A percentile compares a stretch with the other conserved stretches of the same genome.
These are phyloP conservation scores for Laguncularia racemosa DNA, from an alignment of 345 rosid species.

Conservation along the genomic window DNA sequence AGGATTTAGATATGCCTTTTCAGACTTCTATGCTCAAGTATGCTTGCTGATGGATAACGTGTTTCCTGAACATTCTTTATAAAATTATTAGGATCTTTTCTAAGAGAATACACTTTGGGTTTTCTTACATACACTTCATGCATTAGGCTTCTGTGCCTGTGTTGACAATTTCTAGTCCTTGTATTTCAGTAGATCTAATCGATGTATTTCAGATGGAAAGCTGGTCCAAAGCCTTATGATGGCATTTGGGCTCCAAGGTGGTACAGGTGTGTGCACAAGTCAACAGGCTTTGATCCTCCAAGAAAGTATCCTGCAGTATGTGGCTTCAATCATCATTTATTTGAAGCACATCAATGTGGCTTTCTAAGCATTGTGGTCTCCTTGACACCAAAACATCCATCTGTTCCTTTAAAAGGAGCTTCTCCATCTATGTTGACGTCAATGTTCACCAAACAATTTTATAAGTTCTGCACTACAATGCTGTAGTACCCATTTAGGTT, in stretches of 20 bases:
- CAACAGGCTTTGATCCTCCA: conserved; percentile 45
- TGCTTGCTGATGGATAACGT: conserved; percentile 1
- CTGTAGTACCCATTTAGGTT: no score
- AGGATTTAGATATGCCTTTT: conserved; percentile 71
- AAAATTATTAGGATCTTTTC: neutral
- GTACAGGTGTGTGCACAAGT: conserved; percentile 60
- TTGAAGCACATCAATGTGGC: no score
- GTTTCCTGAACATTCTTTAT: neutral
- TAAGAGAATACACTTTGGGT: neutral
- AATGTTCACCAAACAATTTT: no score
- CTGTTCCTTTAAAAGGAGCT: no score
- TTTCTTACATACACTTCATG: neutral
- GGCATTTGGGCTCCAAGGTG: conserved; percentile 91
- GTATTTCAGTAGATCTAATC: neutral
- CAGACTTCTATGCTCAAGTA: conserved; percentile 72
- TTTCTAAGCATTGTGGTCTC: no score
- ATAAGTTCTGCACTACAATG: no score
- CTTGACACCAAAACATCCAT: no score
- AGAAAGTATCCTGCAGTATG: conserved; percentile 56
- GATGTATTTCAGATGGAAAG: conserved; percentile 59
- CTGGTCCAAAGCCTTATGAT: conserved; percentile 81
- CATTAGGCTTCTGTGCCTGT: neutral
- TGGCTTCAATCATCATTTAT: conserved; percentile 2
- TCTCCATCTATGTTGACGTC: no score
- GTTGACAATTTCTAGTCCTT: conserved; percentile 7